Evolutionary conservation across 345 rosid genomes (phyloP).

Genomic region (Aquilaria yunnanensis): DNA sequence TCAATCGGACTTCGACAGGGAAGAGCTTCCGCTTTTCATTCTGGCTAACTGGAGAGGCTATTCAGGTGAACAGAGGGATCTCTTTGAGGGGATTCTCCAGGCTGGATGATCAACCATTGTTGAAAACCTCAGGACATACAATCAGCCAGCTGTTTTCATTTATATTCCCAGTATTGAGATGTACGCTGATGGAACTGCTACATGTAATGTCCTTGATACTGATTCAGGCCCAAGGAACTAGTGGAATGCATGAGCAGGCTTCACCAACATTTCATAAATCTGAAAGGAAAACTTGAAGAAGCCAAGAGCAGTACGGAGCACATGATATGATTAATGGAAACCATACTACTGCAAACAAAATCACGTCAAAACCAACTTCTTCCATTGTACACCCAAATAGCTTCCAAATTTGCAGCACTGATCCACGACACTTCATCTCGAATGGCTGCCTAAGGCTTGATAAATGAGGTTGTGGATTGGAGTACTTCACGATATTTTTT

Average conservation of each 20-base stretch:
- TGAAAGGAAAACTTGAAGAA: constrained; percentile 65
- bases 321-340: constrained; percentile 32
- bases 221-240: constrained; percentile 87
- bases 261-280: constrained; percentile 54
- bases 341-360: constrained; percentile 64
- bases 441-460: constrained; percentile 94
- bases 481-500: constrained; percentile 58
- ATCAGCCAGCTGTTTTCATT: constrained; percentile 82
- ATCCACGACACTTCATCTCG: constrained; percentile 90
- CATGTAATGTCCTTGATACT: constrained; percentile 97
- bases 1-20: constrained; percentile 88
- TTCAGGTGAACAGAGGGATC: constrained; percentile 99
- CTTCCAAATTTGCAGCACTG: constrained; percentile 53
- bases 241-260: constrained; percentile 98
- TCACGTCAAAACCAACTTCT: constrained; percentile 80
- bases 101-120: constrained; percentile 91
- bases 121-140: constrained; percentile 94
- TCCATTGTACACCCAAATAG: constrained; percentile 67
- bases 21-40: constrained; percentile 93
- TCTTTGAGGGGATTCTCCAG: constrained; percentile 99
- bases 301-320: constrained; percentile 45
- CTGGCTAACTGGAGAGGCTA: constrained; percentile 99
- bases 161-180: constrained; percentile 96
- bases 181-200: constrained; percentile 94
- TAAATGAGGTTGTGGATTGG: constrained; percentile 91